These are phyloP conservation scores for Pseudocercospora fuligena DNA, from an alignment of 2,329 filamentous ascomycete genomes.

Conservation along the genomic window DNA sequence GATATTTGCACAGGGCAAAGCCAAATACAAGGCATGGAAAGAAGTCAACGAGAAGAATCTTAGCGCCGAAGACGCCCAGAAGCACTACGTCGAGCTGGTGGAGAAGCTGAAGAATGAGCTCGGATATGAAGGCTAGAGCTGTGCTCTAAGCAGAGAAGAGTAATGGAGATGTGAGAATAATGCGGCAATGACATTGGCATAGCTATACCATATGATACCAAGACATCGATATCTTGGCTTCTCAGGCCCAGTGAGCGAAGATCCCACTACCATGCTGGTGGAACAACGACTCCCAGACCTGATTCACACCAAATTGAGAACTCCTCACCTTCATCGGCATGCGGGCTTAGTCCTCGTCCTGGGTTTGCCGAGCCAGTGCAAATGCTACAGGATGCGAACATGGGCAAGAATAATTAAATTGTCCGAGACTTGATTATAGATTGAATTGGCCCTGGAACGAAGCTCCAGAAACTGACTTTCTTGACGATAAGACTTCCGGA, in stretches of 20 bases:
- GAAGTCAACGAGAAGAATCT: slow-evolving; percentile 67
- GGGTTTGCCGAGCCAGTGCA: too few relatives aligned
- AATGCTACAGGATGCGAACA: too few relatives aligned
- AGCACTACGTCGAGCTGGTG: slow-evolving; percentile 74
- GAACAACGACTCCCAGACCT: not conserved
- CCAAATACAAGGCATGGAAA: slow-evolving; percentile 80
- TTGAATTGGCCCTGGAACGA: too few relatives aligned
- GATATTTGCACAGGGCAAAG: slow-evolving; percentile 57
- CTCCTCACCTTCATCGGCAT: too few relatives aligned
- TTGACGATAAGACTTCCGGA: too few relatives aligned
- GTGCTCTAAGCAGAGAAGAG: not conserved
- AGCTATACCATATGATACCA: slow-evolving; percentile 1
- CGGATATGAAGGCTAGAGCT: slow-evolving; percentile 64
- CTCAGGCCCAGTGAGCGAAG: not conserved
- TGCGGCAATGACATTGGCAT: slow-evolving; percentile 6
- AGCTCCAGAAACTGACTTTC: too few relatives aligned
- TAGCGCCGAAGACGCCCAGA: slow-evolving; percentile 70
- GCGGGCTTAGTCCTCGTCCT: too few relatives aligned
- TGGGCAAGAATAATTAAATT: too few relatives aligned
- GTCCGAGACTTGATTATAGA: too few relatives aligned
- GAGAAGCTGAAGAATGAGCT: slow-evolving; percentile 72
- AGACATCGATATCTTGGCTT: not conserved
- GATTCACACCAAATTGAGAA: not conserved
- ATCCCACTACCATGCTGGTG: not conserved
- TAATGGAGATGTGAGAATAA: not conserved